These are phyloP conservation scores for Trichophyton simii DNA, from an alignment of 2,329 filamentous ascomycete genomes.

Conservation along the genomic window DNA sequence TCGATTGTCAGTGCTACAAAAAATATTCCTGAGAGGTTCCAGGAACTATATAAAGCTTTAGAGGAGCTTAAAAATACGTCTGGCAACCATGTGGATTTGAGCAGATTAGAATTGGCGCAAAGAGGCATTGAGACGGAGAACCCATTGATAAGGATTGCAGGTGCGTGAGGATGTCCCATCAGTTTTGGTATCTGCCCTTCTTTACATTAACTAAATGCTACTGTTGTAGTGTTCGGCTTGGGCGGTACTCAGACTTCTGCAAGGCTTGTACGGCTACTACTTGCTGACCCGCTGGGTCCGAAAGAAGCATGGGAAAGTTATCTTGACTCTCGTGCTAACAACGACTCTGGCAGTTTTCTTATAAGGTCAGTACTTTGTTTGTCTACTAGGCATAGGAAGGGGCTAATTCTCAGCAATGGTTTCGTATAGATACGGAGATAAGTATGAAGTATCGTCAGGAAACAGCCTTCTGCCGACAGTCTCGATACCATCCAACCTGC, in stretches of 20 bases:
- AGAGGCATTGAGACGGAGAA: constrained; percentile 43
- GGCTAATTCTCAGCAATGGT: not conserved
- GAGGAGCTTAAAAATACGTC: constrained; percentile 41
- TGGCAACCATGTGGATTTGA: constrained; percentile 45
- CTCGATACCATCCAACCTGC: constrained; percentile 41
- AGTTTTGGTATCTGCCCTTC: too few species aligned
- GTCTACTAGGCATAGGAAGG: not conserved
- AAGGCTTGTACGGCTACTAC: constrained; percentile 53
- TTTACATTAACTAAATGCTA: not conserved
- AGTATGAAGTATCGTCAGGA: constrained; percentile 33
- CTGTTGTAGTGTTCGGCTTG: constrained; percentile 36
- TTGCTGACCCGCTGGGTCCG: constrained; percentile 56
- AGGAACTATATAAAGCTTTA: constrained; percentile 43
- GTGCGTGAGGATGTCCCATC: constrained; percentile 22
- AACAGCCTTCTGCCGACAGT: constrained; percentile 44
- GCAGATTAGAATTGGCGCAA: constrained; percentile 47
- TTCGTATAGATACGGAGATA: constrained; percentile 41
- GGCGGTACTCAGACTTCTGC: constrained; percentile 40
- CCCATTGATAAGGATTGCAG: constrained; percentile 44
- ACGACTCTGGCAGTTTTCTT: constrained; percentile 45
- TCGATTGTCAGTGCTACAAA: constrained; percentile 43
- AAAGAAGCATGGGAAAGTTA: constrained; percentile 56
- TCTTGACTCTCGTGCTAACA: constrained; percentile 40
- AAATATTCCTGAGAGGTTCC: constrained; percentile 40
- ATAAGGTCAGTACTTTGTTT: constrained; percentile 39